Conservation (phyloP, 2,329 filamentous ascomycete species). For the Ilyonectria sp. region DNA sequence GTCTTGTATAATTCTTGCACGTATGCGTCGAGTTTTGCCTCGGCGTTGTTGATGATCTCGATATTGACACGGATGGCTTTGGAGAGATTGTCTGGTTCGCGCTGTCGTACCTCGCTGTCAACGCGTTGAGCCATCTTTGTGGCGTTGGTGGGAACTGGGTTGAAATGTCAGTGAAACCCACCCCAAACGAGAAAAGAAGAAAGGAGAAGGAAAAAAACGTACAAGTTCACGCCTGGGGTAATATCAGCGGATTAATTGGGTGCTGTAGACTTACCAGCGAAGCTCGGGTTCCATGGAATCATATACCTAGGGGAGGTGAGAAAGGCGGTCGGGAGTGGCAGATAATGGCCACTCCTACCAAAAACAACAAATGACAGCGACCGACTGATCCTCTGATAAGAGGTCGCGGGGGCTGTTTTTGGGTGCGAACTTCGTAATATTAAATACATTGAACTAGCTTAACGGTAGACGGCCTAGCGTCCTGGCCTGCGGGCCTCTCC, state of each 20-base stretch:
- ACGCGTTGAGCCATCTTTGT: not conserved
- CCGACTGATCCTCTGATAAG: not conserved
- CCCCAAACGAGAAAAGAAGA: not conserved
- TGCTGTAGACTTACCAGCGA: too few relatives aligned
- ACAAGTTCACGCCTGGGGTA: not conserved
- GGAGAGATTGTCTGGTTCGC: not conserved
- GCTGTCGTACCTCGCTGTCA: not conserved
- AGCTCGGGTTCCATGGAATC: not conserved
- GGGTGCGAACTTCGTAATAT: too few relatives aligned
- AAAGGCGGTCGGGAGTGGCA: not conserved
- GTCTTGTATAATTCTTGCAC: not conserved
- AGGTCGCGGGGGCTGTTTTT: not conserved
- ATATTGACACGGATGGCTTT: not conserved
- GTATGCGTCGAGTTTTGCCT: not conserved
- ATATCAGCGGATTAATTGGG: not conserved
- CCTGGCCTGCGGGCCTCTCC: too few relatives aligned
- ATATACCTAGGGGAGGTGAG: not conserved
- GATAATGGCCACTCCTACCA: not conserved
- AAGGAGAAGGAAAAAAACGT: not conserved
- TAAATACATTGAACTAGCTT: not conserved
- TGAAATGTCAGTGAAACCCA: not conserved
- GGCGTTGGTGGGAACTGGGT: not conserved
- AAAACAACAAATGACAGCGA: not conserved
- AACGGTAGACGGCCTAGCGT: not conserved
- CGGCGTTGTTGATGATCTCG: not conserved